Evolutionary conservation across 306 rosid species (phyloP).

Genomic region (Crotalaria pallida): DNA sequence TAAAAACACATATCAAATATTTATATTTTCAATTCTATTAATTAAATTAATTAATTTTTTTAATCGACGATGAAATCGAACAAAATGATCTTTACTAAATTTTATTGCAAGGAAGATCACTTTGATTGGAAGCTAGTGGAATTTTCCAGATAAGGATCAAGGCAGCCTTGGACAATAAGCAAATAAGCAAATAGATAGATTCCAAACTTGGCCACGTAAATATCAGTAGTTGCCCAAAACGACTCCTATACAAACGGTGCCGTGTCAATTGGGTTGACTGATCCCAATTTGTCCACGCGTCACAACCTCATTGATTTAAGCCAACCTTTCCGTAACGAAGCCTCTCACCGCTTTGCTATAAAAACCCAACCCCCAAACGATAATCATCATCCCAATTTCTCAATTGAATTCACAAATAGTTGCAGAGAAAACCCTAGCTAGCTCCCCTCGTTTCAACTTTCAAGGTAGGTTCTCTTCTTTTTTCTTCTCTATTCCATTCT

Average conservation of each 20-base stretch:
- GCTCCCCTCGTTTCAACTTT: background rate
- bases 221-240: background rate
- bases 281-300: constrained; percentile 8
- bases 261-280: too few relatives aligned
- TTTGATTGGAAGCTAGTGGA: too few relatives aligned
- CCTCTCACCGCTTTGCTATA: background rate
- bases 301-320: background rate
- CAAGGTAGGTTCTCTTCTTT: constrained; percentile 9
- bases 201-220: background rate
- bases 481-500: background rate
- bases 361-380: background rate
- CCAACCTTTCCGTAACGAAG: background rate
- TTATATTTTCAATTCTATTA: too few relatives aligned
- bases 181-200: too few relatives aligned
- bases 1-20: too few relatives aligned
- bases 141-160: too few relatives aligned
- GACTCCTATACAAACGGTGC: background rate
- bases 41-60: too few relatives aligned
- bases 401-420: too few relatives aligned
- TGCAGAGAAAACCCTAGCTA: background rate
- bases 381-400: background rate
- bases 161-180: too few relatives aligned
- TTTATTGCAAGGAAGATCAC: too few relatives aligned
- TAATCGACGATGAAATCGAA: too few relatives aligned
- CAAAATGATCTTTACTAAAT: too few relatives aligned